Conservation (phyloP, 2,329 filamentous ascomycete species). For the Fonsecaea nubica region DNA sequence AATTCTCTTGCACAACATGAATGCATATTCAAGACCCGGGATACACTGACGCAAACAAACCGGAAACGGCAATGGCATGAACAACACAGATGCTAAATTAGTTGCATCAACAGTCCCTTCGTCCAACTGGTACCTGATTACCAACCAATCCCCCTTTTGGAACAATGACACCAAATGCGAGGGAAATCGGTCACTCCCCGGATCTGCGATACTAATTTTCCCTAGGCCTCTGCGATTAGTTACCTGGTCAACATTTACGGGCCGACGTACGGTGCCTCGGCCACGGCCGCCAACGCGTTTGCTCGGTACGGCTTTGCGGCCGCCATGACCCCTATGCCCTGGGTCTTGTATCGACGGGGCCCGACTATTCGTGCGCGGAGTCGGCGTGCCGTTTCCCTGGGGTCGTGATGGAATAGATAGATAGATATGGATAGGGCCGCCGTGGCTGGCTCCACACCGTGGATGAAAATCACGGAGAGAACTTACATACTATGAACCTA, state of each 20-base stretch:
- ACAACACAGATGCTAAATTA: background rate
- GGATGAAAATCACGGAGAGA: too few species aligned
- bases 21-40: too few species aligned
- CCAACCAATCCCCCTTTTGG: background rate
- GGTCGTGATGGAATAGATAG: background rate
- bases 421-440: too few species aligned
- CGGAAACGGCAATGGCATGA: background rate
- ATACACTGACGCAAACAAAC: too few species aligned
- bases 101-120: background rate
- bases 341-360: slow-evolving; percentile 12
- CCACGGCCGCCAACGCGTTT: slow-evolving; percentile 45
- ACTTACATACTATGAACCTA: too few species aligned
- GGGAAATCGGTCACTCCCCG: background rate
- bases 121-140: background rate
- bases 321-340: slow-evolving; percentile 26
- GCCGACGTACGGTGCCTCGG: slow-evolving; percentile 38
- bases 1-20: background rate
- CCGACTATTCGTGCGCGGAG: slow-evolving; percentile 12
- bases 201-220: background rate
- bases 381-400: slow-evolving; percentile 1
- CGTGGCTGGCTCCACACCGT: too few species aligned
- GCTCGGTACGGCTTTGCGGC: slow-evolving; percentile 44
- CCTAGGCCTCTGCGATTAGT: slow-evolving; percentile 52
- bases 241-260: slow-evolving; percentile 43
- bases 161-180: background rate